These are phyloP conservation scores for Globomyces sp. DNA, from an alignment of 371 early-diverging fungal genomes.

Conservation along the genomic window DNA sequence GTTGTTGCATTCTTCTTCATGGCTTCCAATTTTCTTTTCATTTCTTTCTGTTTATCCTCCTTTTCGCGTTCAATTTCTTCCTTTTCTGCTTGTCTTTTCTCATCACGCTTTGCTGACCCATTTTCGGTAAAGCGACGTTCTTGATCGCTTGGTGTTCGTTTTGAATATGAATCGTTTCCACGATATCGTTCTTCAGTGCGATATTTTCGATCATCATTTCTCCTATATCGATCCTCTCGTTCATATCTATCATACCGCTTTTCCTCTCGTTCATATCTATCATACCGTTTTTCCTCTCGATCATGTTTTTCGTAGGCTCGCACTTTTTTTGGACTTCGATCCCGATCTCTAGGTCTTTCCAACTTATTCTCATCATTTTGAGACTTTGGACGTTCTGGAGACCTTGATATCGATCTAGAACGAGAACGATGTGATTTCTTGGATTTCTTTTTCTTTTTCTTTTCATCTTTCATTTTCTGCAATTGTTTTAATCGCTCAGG, in stretches of 20 bases:
- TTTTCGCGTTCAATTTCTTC: conserved; percentile 20
- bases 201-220: background rate
- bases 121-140: background rate
- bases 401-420: background rate
- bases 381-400: conserved; percentile 8
- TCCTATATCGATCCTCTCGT: background rate
- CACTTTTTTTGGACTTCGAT: background rate
- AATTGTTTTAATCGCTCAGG: conserved; percentile 68
- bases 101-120: background rate
- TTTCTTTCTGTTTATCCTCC: background rate
- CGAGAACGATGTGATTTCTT: conserved; percentile 10
- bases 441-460: conserved; percentile 28
- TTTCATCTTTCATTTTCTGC: conserved; percentile 34
- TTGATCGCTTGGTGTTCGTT: background rate
- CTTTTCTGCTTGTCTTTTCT: conserved; percentile 42
- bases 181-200: background rate
- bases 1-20: conserved; percentile 29
- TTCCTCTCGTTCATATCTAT: background rate
- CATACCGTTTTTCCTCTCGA: background rate
- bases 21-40: conserved; percentile 25
- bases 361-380: background rate
- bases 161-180: background rate
- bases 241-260: background rate
- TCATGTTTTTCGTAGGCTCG: background rate
- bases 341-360: background rate